phyloP scores from a whole-genome alignment of 2,329 filamentous ascomycete species.

The Colletotrichum brevisporum region DNA sequence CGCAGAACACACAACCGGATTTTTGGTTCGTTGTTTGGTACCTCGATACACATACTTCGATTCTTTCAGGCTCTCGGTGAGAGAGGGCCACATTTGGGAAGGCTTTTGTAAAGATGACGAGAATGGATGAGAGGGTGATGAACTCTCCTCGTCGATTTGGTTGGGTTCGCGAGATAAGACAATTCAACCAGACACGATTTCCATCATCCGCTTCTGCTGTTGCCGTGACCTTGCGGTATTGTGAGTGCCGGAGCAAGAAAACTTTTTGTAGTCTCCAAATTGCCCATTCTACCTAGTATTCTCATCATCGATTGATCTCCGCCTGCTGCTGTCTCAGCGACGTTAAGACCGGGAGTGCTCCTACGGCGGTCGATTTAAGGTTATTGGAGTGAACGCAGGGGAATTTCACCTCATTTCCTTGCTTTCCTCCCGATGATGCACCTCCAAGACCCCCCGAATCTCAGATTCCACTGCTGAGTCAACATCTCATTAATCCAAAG shows the following conservation, averaged over 20 bases:
- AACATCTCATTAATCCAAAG: not conserved
- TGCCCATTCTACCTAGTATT: not conserved
- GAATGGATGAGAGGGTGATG: conserved; percentile 9
- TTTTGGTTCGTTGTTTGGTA: conserved; percentile 13
- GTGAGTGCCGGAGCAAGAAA: too few relatives aligned
- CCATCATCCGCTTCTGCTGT: not conserved
- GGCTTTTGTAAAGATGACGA: conserved; percentile 6
- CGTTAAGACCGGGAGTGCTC: not conserved
- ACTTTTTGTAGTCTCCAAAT: not conserved
- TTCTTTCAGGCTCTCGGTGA: conserved; percentile 7
- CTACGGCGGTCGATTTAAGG: conserved; percentile 26
- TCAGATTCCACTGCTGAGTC: not conserved
- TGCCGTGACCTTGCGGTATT: not conserved
- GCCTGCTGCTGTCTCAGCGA: not conserved
- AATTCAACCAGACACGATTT: conserved; percentile 23
- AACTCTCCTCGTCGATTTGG: not conserved
- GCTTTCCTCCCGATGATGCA: not conserved
- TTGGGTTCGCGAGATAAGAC: not conserved
- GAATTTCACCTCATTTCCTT: conserved; percentile 20
- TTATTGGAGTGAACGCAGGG: not conserved
- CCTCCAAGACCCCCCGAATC: not conserved
- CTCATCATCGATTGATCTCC: not conserved
- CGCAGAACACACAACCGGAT: conserved; percentile 2
- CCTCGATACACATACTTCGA: conserved; percentile 31
- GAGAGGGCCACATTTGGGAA: conserved; percentile 32